Evolutionary conservation across 2,329 filamentous ascomycete species (phyloP), one percentile per base, ranked within the genome.

Genomic region (Cercospora canescens): DNA sequence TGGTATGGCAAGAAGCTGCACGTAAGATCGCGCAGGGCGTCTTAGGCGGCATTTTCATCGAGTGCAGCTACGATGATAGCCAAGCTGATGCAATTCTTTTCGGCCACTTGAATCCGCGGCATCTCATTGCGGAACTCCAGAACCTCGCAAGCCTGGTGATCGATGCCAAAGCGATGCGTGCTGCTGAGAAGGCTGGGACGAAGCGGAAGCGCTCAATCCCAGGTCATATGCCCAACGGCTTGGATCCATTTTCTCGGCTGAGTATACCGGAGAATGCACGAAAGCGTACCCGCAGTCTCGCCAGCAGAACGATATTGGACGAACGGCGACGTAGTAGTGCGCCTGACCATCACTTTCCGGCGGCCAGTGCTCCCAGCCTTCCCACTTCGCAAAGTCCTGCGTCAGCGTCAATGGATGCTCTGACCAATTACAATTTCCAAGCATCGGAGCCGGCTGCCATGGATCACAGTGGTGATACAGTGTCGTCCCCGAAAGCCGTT

Each of bases 51-150:
- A 91, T 99, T 12, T 94, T 98, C 75, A 96, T 99, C 72, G 95
- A 99, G 81, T 98, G 94, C 78, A 96, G 92, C 68, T 99, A 94
- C 77, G 91, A 93, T 67, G 90, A 97, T 77, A 87, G 87, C 7
- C 90, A 93, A 73, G 85, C 87, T 24, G 89, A 95, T 67, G 89
- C 91, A 58, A 87, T 89, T 0, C 84, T 99, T 0, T 99, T 93
- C 70, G 95, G 95, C 0, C 95, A 99, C 73, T 82, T 99, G 14
- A 92, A 92, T 39, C 95, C 95, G 0, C 84, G 88, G 0, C 95
- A 93, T 76, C 80, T 99, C 12, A 87, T 94, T 26, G 87, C 91
- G 54, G 95, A 99, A 78, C 83, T 99, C 65, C 83, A 83, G 35
- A 84, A 81, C 0, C 84, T 99, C 2, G 94, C 92, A 0, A 81